Base-by-base conservation (phyloP, 345 rosid species). In the Excoecaria agallocha region DNA sequence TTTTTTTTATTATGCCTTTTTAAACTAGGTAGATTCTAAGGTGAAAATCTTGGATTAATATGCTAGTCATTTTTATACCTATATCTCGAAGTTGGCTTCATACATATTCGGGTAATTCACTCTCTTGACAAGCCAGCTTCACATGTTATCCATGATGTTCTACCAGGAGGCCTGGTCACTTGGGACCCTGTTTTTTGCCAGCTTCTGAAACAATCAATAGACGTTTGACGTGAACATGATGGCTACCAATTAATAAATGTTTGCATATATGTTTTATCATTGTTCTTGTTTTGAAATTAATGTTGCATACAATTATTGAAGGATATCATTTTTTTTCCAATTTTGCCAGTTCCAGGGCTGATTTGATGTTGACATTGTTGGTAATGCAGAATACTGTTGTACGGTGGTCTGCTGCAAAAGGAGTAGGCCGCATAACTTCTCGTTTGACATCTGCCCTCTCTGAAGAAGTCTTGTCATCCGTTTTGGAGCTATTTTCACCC, bases 361-460 rank as follows among this genome's bases (percentile, higher is more conserved):
- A 39, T 72, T 70, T 73, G 41, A 73, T 75, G 69, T 59, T 73
- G n/a, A 73, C 48, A 12, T 68, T 24, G 72, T 48, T 79, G 75
- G 45, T 25, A 56, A 71, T 87, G 76, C 75, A 95, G 99, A 97
- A 95, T 81, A 95, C 99, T 0, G 94, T 93, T 80, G 99, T 95
- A 69, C 97, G 98, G 35, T 95, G 99, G 99, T 95, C 99, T 81
- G 96, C 99, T 79, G 99, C 97, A 38, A 95, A 95, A 86, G 99
- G 99, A 71, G 75, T 93, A 60, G 99, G 99, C 63, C 96, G 98
- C 60, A 86, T 93, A 70, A 85, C 99, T 77, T 91, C 91, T 74
- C 90, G 92, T 61, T 85, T 95, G 81, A 91, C 97, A 76, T 90
- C 93, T 74, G 71, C 70, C 70, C 92, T 95, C 5, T 84, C 96